Evolutionary conservation across 495 filamentous ascomycete species (phyloP), one percentile per base, ranked within the genome.

Genomic region (Aspergillus carlsbadensis): DNA sequence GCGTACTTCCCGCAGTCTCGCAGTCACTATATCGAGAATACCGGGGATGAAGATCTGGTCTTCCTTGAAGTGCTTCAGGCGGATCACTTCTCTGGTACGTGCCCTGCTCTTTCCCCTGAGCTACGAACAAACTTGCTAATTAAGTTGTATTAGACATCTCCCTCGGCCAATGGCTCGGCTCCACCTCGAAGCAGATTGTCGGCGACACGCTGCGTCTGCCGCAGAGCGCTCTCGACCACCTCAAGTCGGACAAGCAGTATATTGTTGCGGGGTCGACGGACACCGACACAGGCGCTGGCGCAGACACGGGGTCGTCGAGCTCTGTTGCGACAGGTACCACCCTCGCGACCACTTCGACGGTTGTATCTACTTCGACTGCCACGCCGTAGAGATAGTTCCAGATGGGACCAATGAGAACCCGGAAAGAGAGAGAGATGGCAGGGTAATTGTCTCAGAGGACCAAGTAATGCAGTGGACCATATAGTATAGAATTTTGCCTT

Each of bases 1-100:
- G 87, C 80, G 0, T 87, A 88, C 54, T 84, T 92, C 54, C 86
- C 87, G 0, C 70, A 78, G 61, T 79, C 78, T 2, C 78, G 78
- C 47, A 83, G 81, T 11, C 88, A 91, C 65, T 91, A 87, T 67
- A 79, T 91, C 52, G 86, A 92, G 73, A 91, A 91, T 59, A 83
- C 81, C 1, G 86, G 86, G 3, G 79, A 81, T 29, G 83, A 85
- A 49, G 87, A 89, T 59, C 68, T 87, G 34, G 73, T 89, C 13
- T 84, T 90, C 49, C 60, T 91, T 39, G 88, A 91, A 61, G 84
- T 91, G 2, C 70, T 91, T 57, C 81, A 87, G 61, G 85, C 86
- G 0, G 71, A 78, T 52, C 74, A 81, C 59, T 91, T 91, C 53
- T 79, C 77, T 35, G 77, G 76, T 79, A 63, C 33, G 66, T 65